Conservation (phyloP, 345 rosid species). For the Salix purpurea region DNA sequence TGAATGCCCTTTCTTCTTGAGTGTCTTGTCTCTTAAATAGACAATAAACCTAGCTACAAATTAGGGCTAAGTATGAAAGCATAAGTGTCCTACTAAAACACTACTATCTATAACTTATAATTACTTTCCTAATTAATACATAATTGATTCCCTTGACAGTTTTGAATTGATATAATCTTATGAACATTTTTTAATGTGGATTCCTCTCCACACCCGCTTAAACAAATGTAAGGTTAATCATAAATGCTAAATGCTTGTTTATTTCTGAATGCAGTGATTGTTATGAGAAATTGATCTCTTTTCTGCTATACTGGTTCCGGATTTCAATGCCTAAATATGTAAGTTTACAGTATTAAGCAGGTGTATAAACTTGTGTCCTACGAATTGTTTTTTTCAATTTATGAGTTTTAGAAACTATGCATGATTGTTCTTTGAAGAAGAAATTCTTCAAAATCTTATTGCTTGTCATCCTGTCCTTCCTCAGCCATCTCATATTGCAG, state of each 20-base stretch:
- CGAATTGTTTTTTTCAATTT: neutral
- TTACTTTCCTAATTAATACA: no score
- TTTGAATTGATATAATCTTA: neutral
- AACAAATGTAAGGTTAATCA: neutral
- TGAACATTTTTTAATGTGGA: neutral
- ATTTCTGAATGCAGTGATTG: conserved; percentile 53
- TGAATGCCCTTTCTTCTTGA: no score
- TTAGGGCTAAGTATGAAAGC: no score
- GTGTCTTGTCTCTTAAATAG: no score
- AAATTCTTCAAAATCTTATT: neutral
- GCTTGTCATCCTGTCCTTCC: neutral
- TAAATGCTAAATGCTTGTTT: neutral
- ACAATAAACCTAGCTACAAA: no score
- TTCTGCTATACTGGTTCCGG: conserved; percentile 83
- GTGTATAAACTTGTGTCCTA: neutral
- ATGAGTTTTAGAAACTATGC: neutral
- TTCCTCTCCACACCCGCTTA: neutral
- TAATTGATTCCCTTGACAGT: no score
- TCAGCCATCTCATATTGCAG: neutral
- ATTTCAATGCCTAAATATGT: conserved; percentile 52
- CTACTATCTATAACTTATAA: no score
- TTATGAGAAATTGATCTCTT: conserved; percentile 68
- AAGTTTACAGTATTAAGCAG: conserved; percentile 19
- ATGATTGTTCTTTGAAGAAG: neutral
- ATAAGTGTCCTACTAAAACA: no score